Evolutionary conservation across 441 rosid species (phyloP).

Genomic region (Codiaeum variegatum): DNA sequence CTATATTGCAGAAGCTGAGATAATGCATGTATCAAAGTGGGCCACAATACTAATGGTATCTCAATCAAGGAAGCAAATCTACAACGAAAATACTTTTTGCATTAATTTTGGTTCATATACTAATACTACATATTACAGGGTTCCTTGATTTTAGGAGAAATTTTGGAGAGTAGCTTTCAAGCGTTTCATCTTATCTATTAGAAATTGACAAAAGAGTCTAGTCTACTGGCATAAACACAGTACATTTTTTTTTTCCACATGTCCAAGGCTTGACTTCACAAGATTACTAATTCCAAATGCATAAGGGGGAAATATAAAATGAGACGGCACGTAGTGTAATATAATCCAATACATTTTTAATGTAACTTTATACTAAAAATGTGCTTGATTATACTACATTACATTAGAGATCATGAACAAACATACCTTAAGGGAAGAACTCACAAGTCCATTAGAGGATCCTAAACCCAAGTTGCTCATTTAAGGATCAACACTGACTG

Average conservation of each 20-base stretch:
- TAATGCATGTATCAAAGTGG: slow-evolving; percentile 15
- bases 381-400: no score
- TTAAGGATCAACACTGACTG: not conserved
- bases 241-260: no score
- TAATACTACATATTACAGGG: not conserved
- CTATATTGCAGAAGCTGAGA: not conserved
- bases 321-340: no score
- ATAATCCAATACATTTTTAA: no score
- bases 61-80: slow-evolving; percentile 10
- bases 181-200: not conserved
- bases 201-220: not conserved
- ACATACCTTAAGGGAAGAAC: no score
- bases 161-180: not conserved
- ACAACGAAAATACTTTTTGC: not conserved
- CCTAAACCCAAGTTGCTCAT: not conserved
- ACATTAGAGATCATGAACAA: no score
- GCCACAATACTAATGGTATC: slow-evolving; percentile 16
- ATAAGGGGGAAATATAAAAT: no score
- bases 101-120: not conserved
- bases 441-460: not conserved
- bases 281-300: no score
- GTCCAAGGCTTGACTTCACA: no score
- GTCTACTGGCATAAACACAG: not conserved
- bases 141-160: slow-evolving; percentile 2
- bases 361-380: no score